Conservation (phyloP, 2,329 filamentous ascomycete genomes). For the Hirsutella thompsonii region DNA sequence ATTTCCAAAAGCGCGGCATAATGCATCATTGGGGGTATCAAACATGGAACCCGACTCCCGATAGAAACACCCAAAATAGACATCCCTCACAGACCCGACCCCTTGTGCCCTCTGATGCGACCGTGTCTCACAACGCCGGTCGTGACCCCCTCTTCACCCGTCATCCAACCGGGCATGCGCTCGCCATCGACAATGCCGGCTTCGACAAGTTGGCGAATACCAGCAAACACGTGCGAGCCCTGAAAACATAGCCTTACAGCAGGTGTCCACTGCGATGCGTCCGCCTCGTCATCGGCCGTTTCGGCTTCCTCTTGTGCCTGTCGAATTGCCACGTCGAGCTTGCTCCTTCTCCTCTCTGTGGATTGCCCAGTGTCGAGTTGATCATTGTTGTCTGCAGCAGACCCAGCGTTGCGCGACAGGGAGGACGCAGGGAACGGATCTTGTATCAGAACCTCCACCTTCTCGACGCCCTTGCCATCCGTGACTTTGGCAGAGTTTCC, state of each 20-base stretch:
- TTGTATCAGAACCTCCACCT: constrained; percentile 44
- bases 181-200: constrained; percentile 61
- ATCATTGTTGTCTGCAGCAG: constrained; percentile 13
- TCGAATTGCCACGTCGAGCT: constrained; percentile 21
- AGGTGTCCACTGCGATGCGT: constrained; percentile 18
- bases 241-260: constrained; percentile 53
- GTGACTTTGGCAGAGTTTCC: constrained; percentile 42
- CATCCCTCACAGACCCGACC: constrained; percentile 35
- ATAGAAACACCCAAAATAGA: not conserved
- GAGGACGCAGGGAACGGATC: constrained; percentile 36
- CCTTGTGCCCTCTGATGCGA: constrained; percentile 45
- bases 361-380: constrained; percentile 6
- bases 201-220: constrained; percentile 66
- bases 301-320: constrained; percentile 13
- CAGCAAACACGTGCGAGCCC: constrained; percentile 69
- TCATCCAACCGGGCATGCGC: constrained; percentile 83
- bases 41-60: not conserved
- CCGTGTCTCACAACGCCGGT: constrained; percentile 56
- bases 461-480: constrained; percentile 50
- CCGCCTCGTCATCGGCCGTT: constrained; percentile 13
- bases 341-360: constrained; percentile 16
- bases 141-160: constrained; percentile 72
- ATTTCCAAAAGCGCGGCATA: not conserved
- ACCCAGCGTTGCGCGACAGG: constrained; percentile 5
- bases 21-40: no score